Base-by-base conservation (phyloP, 2,329 filamentous ascomycete genomes). In the Arthroderma uncinatum region DNA sequence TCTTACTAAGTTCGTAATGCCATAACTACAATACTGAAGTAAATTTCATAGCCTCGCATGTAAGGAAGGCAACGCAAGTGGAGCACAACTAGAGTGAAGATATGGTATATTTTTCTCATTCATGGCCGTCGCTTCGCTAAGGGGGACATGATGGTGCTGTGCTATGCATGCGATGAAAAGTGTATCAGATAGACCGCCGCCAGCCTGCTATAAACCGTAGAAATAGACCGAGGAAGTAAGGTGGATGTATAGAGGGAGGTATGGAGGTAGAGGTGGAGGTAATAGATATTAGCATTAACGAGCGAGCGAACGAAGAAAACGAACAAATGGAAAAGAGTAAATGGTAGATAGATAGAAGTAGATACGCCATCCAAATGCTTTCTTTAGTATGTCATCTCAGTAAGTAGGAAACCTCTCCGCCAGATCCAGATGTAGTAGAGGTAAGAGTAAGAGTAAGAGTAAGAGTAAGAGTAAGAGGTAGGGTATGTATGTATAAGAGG, bases 301-400 rank as follows among this genome's bases (percentile, higher is more conserved):
- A 14, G 12, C 8, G 21, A 44, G 12, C n/a, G 19, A 25, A 30
- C 14, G 19, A 50, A 36, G 14, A 56, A 21, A 28, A 14, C 36
- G 21, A 34, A 54, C 16, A 54, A 54, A 34, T 1, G 5, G 19
- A 37, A 54, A 21, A n/a, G 33, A n/a, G 37, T 9, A n/a, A 36
- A 5, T 47, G 52, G 33, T 37, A 34, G 37, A 36, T 42, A 42
- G 39, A 42, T 42, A 42, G n/a, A 42, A 42, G 21, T 42, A 44
- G 40, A 44, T 44, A 25, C 40, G 40, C 40, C 40, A 44, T 44
- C 40, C 40, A 23, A 44, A 44, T 44, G 40, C 40, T 44, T 44
- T 44, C 40, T 44, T 44, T 44, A 44, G 40, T 44, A 44, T 44
- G 40, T 44, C 40, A 44, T 44, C 40, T 44, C 40, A 42, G 39